Evolutionary conservation across 2,329 filamentous ascomycete species (phyloP).

Genomic region (Xenoacremonium recifei): DNA sequence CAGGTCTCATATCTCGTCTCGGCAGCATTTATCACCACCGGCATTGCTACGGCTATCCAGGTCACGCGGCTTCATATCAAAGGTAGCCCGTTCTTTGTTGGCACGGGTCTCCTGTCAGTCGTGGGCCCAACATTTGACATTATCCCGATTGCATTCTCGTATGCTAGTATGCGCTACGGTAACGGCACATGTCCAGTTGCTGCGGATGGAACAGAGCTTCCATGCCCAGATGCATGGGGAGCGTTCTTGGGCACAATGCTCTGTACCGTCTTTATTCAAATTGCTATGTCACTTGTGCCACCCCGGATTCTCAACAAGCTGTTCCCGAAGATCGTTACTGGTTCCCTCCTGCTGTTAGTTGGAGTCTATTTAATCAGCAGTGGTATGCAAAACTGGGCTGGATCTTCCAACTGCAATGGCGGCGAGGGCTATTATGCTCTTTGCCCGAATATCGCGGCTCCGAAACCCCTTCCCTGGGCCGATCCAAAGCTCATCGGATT

Average conservation of each 20-base stretch:
- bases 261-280: conserved; percentile 7
- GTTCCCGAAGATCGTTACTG: conserved; percentile 9
- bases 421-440: conserved; percentile 7
- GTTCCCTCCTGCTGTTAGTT: conserved; percentile 6
- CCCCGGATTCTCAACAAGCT: conserved; percentile 6
- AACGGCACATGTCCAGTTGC: conserved; percentile 6
- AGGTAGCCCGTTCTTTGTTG: conserved; percentile 8
- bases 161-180: conserved; percentile 4
- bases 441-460: conserved; percentile 5
- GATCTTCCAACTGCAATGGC: conserved; percentile 6
- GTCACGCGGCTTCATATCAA: conserved; percentile 44
- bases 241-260: conserved; percentile 8
- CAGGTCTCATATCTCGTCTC: conserved; percentile 23
- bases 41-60: conserved; percentile 58
- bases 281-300: conserved; percentile 7
- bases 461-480: conserved; percentile 7
- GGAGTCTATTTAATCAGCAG: conserved; percentile 6
- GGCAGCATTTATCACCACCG: conserved; percentile 58
- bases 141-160: conserved; percentile 8
- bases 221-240: conserved; percentile 9
- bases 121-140: conserved; percentile 9
- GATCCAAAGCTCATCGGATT: conserved; percentile 9
- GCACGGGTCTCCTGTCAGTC: conserved; percentile 8
- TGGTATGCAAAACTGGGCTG: conserved; percentile 10
- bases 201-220: conserved; percentile 4